Evolutionary conservation across 1,139 yeast genomes (phyloP), one percentile per base, ranked within the genome.

Genomic region (Sugiyamaella neomexicana): DNA sequence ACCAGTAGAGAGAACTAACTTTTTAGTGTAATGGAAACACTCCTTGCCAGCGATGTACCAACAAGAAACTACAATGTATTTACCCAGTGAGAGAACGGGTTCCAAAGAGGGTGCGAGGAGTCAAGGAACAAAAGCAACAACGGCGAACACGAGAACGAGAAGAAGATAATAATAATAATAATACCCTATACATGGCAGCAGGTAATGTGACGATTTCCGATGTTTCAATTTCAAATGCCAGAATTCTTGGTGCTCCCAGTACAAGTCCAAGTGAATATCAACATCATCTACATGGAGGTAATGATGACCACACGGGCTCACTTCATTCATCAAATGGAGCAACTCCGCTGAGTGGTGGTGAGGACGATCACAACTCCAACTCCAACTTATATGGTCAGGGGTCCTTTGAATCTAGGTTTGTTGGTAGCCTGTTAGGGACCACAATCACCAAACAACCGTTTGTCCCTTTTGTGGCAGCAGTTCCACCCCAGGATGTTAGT

Each of bases 41-140:
- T 7, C 61, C 61, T 12, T 59, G 62, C 46, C 53, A 57, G n/a
- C 44, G 62, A 27, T 59, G 62, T 38, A 40, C 50, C 16, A 54
- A 53, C 36, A 38, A 52, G 39, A 48, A 51, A 17, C 40, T 60
- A 36, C 46, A 34, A 27, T 59, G 63, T 45, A 46, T 50, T 13
- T 59, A 58, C 32, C 62, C 62, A 0, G 50, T 48, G n/a, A 43
- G 39, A 27, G 50, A 20, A 50, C 16, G 15, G 27, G 2, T n/a
- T 16, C 17, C 50, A 31, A 15, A 45, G 32, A 13, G 12, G 50
- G 16, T 16, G 12, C 23, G 37, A 36, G 25, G 25, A 34, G 10
- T 13, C 25, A 5, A 15, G 13, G 48, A 16, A 5, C 17, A 23
- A 13, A 12, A 12, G 42, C 31, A 20, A 2, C 13, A 8, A 31